Evolutionary conservation across 208 protist genomes (phyloP).

Genomic region (Trichomonas vaginalis): DNA sequence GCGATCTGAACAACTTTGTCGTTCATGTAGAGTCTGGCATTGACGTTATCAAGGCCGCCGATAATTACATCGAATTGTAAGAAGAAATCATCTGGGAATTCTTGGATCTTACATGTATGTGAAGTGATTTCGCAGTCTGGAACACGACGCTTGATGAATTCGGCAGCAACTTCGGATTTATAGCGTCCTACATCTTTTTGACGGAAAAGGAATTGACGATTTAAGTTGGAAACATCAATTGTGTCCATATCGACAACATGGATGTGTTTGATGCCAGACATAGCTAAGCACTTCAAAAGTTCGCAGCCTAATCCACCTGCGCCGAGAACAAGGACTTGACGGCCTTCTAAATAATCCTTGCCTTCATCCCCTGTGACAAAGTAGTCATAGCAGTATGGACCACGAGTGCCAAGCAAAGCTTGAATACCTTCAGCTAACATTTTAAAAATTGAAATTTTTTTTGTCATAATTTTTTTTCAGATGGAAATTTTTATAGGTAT

Average conservation of each 20-base stretch:
- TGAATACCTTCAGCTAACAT: background rate
- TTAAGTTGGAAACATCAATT: conserved; percentile 74
- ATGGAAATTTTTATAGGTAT: too few relatives aligned
- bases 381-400: background rate
- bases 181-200: conserved; percentile 48
- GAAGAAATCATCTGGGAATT: conserved; percentile 20
- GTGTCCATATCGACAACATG: conserved; percentile 78
- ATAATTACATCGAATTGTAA: conserved; percentile 27
- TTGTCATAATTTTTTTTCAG: too few relatives aligned
- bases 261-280: conserved; percentile 55
- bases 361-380: background rate
- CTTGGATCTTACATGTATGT: conserved; percentile 29
- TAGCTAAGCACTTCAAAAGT: conserved; percentile 65
- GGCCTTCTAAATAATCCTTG: background rate
- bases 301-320: conserved; percentile 75
- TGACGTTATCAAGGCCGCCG: conserved; percentile 23
- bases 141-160: conserved; percentile 62
- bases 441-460: too few relatives aligned
- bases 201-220: conserved; percentile 73
- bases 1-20: background rate
- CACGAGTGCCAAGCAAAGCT: background rate
- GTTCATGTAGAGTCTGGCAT: conserved; percentile 80
- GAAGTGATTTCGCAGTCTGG: conserved; percentile 56
- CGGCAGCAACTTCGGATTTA: conserved; percentile 60
- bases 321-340: conserved; percentile 57